These are phyloP conservation scores for Chaetoceros tenuissimus DNA, from an alignment of 108 stramenopile genomes.

Conservation along the genomic window DNA sequence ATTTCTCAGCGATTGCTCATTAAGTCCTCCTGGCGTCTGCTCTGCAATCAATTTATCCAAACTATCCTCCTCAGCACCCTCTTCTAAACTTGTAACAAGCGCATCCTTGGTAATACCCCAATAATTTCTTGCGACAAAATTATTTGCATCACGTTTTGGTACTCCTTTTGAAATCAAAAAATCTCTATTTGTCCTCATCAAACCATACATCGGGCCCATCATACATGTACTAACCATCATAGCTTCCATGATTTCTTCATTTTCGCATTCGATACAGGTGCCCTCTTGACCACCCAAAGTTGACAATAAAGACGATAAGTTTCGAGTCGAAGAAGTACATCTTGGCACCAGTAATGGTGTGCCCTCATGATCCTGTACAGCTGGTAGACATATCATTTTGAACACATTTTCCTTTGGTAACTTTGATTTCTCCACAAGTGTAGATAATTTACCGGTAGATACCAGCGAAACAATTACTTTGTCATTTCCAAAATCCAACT, in stretches of 20 bases:
- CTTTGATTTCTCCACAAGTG: conserved; percentile 15
- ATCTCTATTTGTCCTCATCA: conserved; percentile 47
- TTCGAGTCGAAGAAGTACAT: neutral
- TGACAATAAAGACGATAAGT: conserved; percentile 14
- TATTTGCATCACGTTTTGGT: conserved; percentile 24
- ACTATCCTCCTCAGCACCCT: conserved; percentile 21
- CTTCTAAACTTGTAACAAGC: conserved; percentile 1
- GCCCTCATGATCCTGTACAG: conserved; percentile 7
- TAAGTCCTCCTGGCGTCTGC: conserved; percentile 80
- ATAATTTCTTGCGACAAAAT: conserved; percentile 47
- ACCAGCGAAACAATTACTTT: neutral
- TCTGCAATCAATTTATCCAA: conserved; percentile 73
- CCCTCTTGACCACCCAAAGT: conserved; percentile 42
- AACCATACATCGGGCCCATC: conserved; percentile 72
- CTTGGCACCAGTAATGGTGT: conserved; percentile 6
- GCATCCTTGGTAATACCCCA: conserved; percentile 60
- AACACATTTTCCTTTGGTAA: conserved; percentile 26
- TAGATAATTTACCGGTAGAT: conserved; percentile 27
- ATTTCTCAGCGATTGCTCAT: conserved; percentile 68
- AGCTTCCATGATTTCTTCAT: conserved; percentile 42
- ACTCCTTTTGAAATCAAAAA: conserved; percentile 46
- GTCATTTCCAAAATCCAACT: conserved; percentile 31
- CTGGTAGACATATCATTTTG: conserved; percentile 79
- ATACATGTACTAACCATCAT: conserved; percentile 60
- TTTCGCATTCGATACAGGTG: conserved; percentile 30